Evolutionary conservation across 1,139 yeast species (phyloP).

Genomic region (Kodamaea sp.): DNA sequence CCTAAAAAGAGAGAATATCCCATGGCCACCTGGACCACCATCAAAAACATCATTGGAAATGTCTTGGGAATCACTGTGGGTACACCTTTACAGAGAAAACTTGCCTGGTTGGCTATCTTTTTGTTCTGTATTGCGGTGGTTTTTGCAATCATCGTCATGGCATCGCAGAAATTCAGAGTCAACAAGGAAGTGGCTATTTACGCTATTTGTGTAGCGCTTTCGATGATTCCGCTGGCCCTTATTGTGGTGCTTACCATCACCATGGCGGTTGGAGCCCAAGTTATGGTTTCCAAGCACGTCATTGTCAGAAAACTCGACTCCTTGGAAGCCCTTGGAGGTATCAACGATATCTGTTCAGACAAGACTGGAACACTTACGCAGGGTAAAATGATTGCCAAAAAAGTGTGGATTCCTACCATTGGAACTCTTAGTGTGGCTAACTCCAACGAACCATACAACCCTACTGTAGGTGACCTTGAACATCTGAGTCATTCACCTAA

Average conservation of each 20-base stretch:
- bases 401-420: conserved; percentile 37
- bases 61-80: conserved; percentile 38
- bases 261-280: conserved; percentile 50
- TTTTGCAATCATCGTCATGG: conserved; percentile 43
- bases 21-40: conserved; percentile 45
- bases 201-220: conserved; percentile 47
- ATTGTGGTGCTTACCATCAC: conserved; percentile 57
- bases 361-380: conserved; percentile 57
- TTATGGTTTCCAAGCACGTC: conserved; percentile 46
- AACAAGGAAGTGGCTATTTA: conserved; percentile 45
- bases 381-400: conserved; percentile 50
- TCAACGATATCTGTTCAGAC: conserved; percentile 53
- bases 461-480: conserved; percentile 32
- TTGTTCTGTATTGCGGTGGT: conserved; percentile 42
- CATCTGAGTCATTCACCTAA: conserved; percentile 26
- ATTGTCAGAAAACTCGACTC: conserved; percentile 48
- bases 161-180: conserved; percentile 33
- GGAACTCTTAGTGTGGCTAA: conserved; percentile 35
- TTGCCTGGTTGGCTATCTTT: conserved; percentile 44
- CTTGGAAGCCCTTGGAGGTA: conserved; percentile 53
- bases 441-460: conserved; percentile 44
- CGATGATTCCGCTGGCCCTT: conserved; percentile 58
- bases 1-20: conserved; percentile 48
- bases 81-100: conserved; percentile 50
- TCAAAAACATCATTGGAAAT: conserved; percentile 35